A percentile compares a stretch with the other conserved stretches of the same genome.
phyloP scores from a whole-genome alignment of 768 basidiomycete genomes.

The Mycena polygramma region DNA sequence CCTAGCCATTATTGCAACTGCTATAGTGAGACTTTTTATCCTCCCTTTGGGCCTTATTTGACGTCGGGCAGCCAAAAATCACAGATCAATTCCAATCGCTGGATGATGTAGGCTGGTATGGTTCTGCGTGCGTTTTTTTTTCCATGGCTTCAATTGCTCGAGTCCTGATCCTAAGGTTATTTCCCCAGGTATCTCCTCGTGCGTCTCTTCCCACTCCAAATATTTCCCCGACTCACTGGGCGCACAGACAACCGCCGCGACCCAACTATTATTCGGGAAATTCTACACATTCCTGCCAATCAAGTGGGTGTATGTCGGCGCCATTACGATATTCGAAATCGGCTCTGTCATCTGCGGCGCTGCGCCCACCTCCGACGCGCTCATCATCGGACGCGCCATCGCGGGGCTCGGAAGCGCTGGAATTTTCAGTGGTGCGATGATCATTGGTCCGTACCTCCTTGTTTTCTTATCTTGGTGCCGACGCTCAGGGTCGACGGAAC shows the following conservation, averaged over 20 bases:
- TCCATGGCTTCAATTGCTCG: not conserved
- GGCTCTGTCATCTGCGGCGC: constrained; percentile 59
- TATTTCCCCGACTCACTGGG: not conserved
- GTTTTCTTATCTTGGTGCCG: too few relatives aligned
- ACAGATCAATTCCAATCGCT: constrained; percentile 43
- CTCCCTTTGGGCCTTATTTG: too few relatives aligned
- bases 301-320: constrained; percentile 33
- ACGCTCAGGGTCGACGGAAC: too few relatives aligned
- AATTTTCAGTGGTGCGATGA: constrained; percentile 39
- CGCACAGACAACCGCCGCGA: constrained; percentile 7
- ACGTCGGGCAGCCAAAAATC: constrained; percentile 36
- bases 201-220: not conserved
- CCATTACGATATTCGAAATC: constrained; percentile 55
- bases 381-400: constrained; percentile 60
- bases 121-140: constrained; percentile 5
- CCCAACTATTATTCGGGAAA: constrained; percentile 34
- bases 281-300: constrained; percentile 41
- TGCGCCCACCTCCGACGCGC: constrained; percentile 41
- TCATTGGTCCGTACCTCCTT: too few relatives aligned
- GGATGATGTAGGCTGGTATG: constrained; percentile 33
- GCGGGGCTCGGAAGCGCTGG: constrained; percentile 61
- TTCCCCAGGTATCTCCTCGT: constrained; percentile 18
- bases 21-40: constrained; percentile 19
- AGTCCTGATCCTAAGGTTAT: too few relatives aligned
- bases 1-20: constrained; percentile 36